Evolutionary conservation across 1,284 basidiomycete species (phyloP).

Genomic region (Apiotrichum sp.): DNA sequence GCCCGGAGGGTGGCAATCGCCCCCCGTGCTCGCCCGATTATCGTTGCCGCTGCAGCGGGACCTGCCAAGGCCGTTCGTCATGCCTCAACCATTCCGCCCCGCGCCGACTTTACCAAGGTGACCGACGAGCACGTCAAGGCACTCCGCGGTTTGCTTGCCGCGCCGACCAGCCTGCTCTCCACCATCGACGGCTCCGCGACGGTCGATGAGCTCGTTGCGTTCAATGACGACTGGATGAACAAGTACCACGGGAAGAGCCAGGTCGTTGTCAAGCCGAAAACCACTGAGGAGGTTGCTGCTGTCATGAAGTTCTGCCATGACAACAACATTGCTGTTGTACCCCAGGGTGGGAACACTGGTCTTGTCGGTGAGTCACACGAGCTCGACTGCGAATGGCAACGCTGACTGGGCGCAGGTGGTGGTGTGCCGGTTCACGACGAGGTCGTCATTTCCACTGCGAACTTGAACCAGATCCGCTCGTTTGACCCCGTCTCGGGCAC

Average conservation of each 20-base stretch:
- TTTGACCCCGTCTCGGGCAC: conserved; percentile 86
- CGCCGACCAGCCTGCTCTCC: conserved; percentile 49
- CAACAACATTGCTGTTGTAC: conserved; percentile 76
- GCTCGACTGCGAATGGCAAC: no score
- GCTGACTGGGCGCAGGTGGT: conserved; percentile 56
- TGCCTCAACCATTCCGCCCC: conserved; percentile 41
- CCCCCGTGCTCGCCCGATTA: conserved; percentile 6
- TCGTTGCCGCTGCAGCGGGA: not conserved
- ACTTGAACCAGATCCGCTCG: conserved; percentile 76
- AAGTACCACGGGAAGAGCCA: conserved; percentile 81
- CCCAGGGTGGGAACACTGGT: conserved; percentile 98
- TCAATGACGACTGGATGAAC: conserved; percentile 96
- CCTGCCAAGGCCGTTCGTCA: conserved; percentile 15
- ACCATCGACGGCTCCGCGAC: conserved; percentile 47
- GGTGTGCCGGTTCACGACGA: conserved; percentile 87
- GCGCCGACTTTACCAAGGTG: conserved; percentile 47
- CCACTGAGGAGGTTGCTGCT: conserved; percentile 77
- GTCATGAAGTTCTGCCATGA: conserved; percentile 80
- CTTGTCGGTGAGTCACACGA: conserved; percentile 59
- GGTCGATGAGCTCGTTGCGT: conserved; percentile 65
- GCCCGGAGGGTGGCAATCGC: conserved; percentile 6
- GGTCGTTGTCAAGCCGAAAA: conserved; percentile 83
- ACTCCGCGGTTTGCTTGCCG: conserved; percentile 49
- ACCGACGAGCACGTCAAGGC: conserved; percentile 49
- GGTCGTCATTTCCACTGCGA: conserved; percentile 74